Evolutionary conservation across 106 monocot species (phyloP), one percentile per base, ranked within the genome.

Genomic region (Vanilla planifolia): DNA sequence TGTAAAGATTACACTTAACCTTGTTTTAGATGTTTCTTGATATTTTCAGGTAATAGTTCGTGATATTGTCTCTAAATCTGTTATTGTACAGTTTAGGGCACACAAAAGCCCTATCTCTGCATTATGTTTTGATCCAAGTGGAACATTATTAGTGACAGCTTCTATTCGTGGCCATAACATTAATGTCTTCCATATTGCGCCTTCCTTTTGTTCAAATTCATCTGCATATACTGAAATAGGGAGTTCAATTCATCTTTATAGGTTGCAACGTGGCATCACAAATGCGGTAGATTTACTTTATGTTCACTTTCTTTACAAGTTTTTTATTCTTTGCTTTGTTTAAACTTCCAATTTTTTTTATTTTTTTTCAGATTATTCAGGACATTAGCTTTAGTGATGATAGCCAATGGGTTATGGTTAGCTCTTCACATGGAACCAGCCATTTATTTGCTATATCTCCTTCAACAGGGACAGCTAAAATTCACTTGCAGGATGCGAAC

Each of bases 361-460:
- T 5, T 62, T 3, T 35, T 20, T 65, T 22, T 30, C 77, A 94
- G 93, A 72, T 95, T 59, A 95, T 95, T 69, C 89, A 95, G 60
- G 94, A 95, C 32, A 83, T 95, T 57, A 86, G 89, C 51, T 95
- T 95, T 70, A 95, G 94, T 66, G 71, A 86, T 74, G 94, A 95
- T 51, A 89, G 89, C 52, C 72, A 81, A 62, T 95, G 83, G 77
- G 83, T 89, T 73, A 95, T 86, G 83, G 79, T 95, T 36, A 95
- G 94, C 59, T 86, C 89, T n/a, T 95, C 94, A 19, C 77, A 83
- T 35, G 94, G 94, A 51, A 95, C 94, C 43, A 86, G 89, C 67
- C 94, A 95, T 75, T 71, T 95, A 44, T 95, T 80, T 75, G 42
- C 86, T 48, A 65, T 94, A 41, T 83, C 85, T 67, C 74, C 73